Evolutionary conservation across 1,284 basidiomycete genomes (phyloP), one percentile per base, ranked within the genome.

Genomic region (Peniophora sp.): DNA sequence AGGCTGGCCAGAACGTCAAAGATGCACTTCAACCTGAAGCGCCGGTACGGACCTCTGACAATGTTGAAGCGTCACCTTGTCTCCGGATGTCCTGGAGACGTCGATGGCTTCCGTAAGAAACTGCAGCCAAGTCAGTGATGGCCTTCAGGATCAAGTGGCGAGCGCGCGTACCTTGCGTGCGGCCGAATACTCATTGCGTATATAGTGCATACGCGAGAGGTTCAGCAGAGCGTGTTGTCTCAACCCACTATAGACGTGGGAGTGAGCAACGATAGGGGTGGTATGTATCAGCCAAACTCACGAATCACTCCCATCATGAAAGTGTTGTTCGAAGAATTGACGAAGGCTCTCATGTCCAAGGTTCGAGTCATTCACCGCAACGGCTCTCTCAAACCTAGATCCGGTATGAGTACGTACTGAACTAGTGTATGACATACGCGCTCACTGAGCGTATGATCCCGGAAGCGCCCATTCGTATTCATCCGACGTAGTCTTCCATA

Each of bases 301-400:
- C 85, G 87, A 89, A 62, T 91, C 88, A 54, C 79, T 83, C 18
- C 72, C 75, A 48, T 85, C 81, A 57, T 88, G 83, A 59, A 91
- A 91, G 57, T 79, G 82, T 56, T 91, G 88, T 60, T 91, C 88
- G 56, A 91, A 91, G 62, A 87, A 91, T 47, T 78, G 69, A 37
- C 87, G 75, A 39, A 91, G 63, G 56, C 79, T 83, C 57, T 90
- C 88, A 3, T 78, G 72, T 0, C 86, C 85, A 10, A 76, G 58
- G 42, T 78, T 79, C 52, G 80, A 81, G 61, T 91, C 86, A 0
- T 85, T 85, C 5, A 76, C 75, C 11, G 75, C 70, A 24, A 74
- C 60, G 12, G 75, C 78, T 52, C 76, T 78, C 59, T 87, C 79
- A 72, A 79, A 89, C 2, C 88, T 91, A n/a, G 37, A n/a, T n/a